Percentiles rank a stretch among this genome's conserved stretches.
These are phyloP conservation scores for Moelleriella libera DNA, from an alignment of 2,329 filamentous ascomycete genomes.

Conservation along the genomic window DNA sequence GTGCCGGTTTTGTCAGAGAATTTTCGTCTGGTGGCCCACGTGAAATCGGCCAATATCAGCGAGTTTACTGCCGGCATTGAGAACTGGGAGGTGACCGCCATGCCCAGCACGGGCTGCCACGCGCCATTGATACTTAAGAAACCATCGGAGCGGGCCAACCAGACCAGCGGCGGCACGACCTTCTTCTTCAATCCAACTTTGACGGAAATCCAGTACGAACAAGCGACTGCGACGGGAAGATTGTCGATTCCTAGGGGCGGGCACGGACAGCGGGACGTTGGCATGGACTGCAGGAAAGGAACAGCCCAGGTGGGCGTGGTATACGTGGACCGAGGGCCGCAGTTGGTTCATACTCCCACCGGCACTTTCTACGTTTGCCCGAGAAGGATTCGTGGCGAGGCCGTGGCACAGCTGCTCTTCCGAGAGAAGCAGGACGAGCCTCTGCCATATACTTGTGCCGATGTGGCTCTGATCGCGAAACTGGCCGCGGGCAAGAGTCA, in stretches of 20 bases:
- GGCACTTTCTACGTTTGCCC: slow-evolving; percentile 3
- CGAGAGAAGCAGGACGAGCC: neutral
- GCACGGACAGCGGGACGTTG: slow-evolving; percentile 1
- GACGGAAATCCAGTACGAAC: neutral
- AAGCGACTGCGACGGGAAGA: neutral
- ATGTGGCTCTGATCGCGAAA: slow-evolving; percentile 3
- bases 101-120: neutral
- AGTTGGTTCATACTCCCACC: neutral
- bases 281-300: slow-evolving; percentile 2
- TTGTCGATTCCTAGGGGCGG: neutral
- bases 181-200: slow-evolving; percentile 2
- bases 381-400: neutral
- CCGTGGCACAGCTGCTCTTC: slow-evolving; percentile 1
- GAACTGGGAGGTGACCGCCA: slow-evolving; percentile 1
- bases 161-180: neutral
- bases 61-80: slow-evolving; percentile 2
- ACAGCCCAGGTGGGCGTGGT: slow-evolving; percentile 1
- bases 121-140: slow-evolving; percentile 1
- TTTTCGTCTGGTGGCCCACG: slow-evolving; percentile 1
- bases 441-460: slow-evolving; percentile 1
- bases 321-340: slow-evolving; percentile 1
- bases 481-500: neutral
- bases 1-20: neutral
- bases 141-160: neutral
- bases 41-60: slow-evolving; percentile 1